Evolutionary conservation across 139 green algal genomes (phyloP), one percentile per base, ranked within the genome.

Genomic region (Trebouxia sp.): DNA sequence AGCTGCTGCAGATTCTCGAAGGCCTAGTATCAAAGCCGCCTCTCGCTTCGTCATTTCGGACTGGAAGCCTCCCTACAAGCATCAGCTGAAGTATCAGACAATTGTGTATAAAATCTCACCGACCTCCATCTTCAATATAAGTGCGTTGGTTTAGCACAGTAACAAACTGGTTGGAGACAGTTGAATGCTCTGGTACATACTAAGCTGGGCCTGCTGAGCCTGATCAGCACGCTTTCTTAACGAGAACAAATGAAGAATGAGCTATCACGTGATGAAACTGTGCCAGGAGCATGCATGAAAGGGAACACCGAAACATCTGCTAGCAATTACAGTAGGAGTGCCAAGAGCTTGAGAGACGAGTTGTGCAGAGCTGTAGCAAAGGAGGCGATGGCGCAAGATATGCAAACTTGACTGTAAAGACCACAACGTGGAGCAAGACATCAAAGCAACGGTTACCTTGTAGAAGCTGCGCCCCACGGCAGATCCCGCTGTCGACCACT

Each of bases 1-100:
- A 82, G 93, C 90, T 22, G 86, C 86, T 10, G 96, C 93, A 70
- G 80, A 92, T 65, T 97, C 95, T 24, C 95, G 84, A 35, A 99
- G 82, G 5, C 95, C 95, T 11, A 99, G 86, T 51, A 99, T 99
- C 5, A 95, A 83, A 9, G 92, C 84, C 15, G 97, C 97, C 82
- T 99, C 97, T n/a, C 95, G 86, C 53, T 90, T 86, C 0, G 87
- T 98, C 97, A 99, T 99, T 74, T 96, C 89, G 1, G 90, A 79
- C 78, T 94, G 88, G 67, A 99, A 99, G 15, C 96, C 95, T 32
- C 95, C 96, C 88, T 97, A 85, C 66, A 83, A 8, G 66, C 55
- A 80, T 65, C 83, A 85, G 76, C 55, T 88, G 20, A 47, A 37
- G 12, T 66, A 66, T 30, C 45, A 24, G 26, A 14, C 6, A 81